Conservation (phyloP, 2,329 filamentous ascomycete species). For the Fusarium tuaranense region DNA sequence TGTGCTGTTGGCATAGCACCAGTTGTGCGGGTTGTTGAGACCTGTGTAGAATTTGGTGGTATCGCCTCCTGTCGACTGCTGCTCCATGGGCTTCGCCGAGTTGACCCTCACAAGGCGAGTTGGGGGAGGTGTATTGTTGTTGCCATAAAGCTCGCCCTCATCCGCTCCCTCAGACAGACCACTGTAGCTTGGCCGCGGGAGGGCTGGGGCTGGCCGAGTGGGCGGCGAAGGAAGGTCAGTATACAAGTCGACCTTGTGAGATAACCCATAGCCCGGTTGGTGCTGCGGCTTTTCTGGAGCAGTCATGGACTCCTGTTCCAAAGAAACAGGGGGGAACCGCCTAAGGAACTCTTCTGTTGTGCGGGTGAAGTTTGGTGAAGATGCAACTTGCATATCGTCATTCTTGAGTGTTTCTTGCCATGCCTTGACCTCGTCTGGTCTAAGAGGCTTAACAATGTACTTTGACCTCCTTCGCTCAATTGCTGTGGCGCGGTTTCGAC, state of each 20-base stretch:
- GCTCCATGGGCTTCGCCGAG: conserved; percentile 52
- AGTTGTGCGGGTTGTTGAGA: conserved; percentile 82
- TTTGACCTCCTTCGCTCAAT: conserved; percentile 55
- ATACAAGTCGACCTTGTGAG: conserved; percentile 55
- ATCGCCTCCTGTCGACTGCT: conserved; percentile 59
- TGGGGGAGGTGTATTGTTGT: conserved; percentile 55
- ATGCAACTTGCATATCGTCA: conserved; percentile 66
- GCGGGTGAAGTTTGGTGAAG: conserved; percentile 68
- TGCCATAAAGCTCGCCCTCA: conserved; percentile 50
- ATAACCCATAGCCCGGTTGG: conserved; percentile 45
- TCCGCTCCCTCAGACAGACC: conserved; percentile 68
- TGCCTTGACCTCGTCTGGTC: conserved; percentile 81
- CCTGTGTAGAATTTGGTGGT: conserved; percentile 62
- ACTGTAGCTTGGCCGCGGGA: conserved; percentile 81
- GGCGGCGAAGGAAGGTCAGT: conserved; percentile 68
- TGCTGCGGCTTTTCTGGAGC: conserved; percentile 48
- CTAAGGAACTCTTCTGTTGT: conserved; percentile 87
- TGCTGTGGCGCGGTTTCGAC: conserved; percentile 49
- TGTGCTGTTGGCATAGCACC: conserved; percentile 93
- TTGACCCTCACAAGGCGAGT: conserved; percentile 52
- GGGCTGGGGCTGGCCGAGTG: conserved; percentile 73
- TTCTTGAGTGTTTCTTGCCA: conserved; percentile 83
- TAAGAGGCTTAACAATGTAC: conserved; percentile 73
- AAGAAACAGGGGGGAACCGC: conserved; percentile 79
- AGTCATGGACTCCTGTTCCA: conserved; percentile 71